Percentiles rank a stretch among this genome's conserved stretches.
These are phyloP conservation scores for Triticum aestivum DNA, from an alignment of 176 grass and related monocot species.

Conservation along the genomic window IWGSC_CS_RefSeq_v2.1 NC_057802.1:38464838-38465337, in stretches of 20 bases:
- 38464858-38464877: conserved; percentile 41
- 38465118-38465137: no score
- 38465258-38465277: no score
- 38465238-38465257: no score
- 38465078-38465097: not conserved
- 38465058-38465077: not conserved
- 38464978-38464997: conserved; percentile 33
- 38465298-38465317: no score
- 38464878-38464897: conserved; percentile 43
- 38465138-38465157: no score
- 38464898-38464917: conserved; percentile 24
- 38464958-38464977: conserved; percentile 55
- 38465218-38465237: no score
- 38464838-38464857: conserved; percentile 42
- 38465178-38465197: no score
- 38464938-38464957: conserved; percentile 37
- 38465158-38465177: no score
- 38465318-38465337: no score
- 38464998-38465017: not conserved
- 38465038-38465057: not conserved
- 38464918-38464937: conserved; percentile 8
- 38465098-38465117: no score
- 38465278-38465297: no score
- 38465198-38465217: no score
- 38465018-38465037: not conserved